Conservation (phyloP, 1,284 basidiomycete genomes). For the Trichosporon ovoides region DNA sequence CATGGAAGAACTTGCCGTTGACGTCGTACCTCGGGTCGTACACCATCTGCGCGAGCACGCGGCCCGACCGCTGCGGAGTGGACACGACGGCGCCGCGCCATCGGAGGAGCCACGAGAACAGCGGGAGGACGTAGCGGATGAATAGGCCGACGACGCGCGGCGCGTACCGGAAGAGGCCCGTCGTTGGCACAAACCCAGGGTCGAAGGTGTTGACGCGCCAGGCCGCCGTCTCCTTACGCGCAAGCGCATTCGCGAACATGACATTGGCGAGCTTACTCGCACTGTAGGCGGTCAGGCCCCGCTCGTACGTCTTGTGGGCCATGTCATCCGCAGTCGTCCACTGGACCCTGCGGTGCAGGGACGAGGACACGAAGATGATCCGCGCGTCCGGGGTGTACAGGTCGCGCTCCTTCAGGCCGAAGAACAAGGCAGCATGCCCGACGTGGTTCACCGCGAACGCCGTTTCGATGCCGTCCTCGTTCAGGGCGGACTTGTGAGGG, state of each 20-base stretch:
- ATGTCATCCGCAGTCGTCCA: slow-evolving; percentile 21
- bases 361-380: slow-evolving; percentile 18
- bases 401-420: slow-evolving; percentile 16
- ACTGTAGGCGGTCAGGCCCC: slow-evolving; percentile 1
- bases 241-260: slow-evolving; percentile 22
- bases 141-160: neutral
- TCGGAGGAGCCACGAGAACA: neutral
- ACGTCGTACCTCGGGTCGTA: slow-evolving; percentile 7
- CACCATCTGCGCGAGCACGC: slow-evolving; percentile 12
- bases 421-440: slow-evolving; percentile 27
- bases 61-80: neutral
- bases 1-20: slow-evolving; percentile 19
- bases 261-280: slow-evolving; percentile 18
- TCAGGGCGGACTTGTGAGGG: neutral
- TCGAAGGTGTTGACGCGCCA: slow-evolving; percentile 23
- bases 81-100: neutral
- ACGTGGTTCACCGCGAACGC: slow-evolving; percentile 27
- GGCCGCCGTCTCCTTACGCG: neutral
- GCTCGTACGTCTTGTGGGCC: slow-evolving; percentile 13
- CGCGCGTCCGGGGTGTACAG: slow-evolving; percentile 11
- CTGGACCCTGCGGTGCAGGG: slow-evolving; percentile 12
- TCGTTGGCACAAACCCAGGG: slow-evolving; percentile 23
- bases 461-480: slow-evolving; percentile 12
- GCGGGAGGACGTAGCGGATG: slow-evolving; percentile 2
- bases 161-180: neutral